Conservation (phyloP, 306 rosid species). For the Calophaca sinica region DNA sequence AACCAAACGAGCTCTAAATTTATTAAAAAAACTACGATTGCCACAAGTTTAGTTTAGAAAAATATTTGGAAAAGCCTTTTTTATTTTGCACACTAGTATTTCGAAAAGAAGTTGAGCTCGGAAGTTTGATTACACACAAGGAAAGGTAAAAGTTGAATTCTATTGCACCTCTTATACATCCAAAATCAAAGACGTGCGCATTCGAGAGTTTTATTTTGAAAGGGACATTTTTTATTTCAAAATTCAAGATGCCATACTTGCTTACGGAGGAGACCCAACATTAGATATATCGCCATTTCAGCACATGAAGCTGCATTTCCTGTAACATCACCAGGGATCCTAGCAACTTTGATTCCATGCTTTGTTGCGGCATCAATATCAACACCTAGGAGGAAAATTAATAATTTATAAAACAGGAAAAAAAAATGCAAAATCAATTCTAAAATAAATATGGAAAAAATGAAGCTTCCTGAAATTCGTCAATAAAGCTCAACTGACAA, state of each 20-base stretch:
- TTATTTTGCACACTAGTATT: no score
- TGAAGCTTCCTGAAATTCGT: constrained; percentile 19
- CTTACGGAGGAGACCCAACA: constrained; percentile 84
- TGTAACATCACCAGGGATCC: constrained; percentile 70
- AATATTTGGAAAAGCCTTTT: no score
- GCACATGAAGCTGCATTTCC: constrained; percentile 95
- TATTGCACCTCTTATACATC: no score
- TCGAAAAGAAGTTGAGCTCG: no score
- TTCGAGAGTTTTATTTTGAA: no score
- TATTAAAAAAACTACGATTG: no score
- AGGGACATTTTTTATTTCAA: background rate
- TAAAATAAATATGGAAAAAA: constrained; percentile 18
- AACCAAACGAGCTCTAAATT: no score
- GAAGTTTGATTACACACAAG: no score
- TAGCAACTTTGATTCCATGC: constrained; percentile 85
- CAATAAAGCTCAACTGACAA: constrained; percentile 20
- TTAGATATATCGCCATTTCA: constrained; percentile 90
- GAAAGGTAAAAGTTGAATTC: no score
- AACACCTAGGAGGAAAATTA: constrained; percentile 64
- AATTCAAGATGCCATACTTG: constrained; percentile 65
- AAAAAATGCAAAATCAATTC: background rate
- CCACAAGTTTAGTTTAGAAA: no score
- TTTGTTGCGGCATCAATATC: constrained; percentile 90
- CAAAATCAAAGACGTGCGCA: no score
- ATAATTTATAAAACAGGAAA: constrained; percentile 4